phyloP scores from a whole-genome alignment of 805 yeast species.

The Yarrowia deformans region DNA sequence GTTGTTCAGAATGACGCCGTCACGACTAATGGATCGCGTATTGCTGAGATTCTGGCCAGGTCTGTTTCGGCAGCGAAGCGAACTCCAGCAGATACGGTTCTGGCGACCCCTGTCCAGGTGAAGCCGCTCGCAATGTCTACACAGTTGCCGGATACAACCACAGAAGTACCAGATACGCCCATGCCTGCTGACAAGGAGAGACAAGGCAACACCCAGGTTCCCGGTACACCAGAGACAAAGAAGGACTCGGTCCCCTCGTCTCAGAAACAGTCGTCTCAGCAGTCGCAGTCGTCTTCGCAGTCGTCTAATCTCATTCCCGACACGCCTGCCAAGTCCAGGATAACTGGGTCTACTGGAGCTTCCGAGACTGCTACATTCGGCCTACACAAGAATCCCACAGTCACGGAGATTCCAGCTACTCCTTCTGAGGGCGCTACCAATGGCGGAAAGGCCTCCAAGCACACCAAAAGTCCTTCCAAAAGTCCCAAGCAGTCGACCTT shows the following conservation, averaged over 20 bases:
- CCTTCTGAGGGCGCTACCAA: background rate
- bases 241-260: background rate
- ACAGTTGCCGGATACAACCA: background rate
- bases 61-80: background rate
- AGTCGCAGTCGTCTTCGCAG: background rate
- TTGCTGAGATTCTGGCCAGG: background rate
- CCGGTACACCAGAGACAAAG: background rate
- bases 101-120: background rate
- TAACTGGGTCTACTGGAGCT: background rate
- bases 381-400: background rate
- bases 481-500: background rate
- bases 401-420: conserved; percentile 8
- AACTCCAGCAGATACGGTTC: background rate
- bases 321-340: background rate
- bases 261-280: background rate
- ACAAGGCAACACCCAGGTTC: background rate
- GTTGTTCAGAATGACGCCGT: background rate
- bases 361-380: background rate
- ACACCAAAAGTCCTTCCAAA: background rate
- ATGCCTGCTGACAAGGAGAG: background rate
- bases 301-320: background rate
- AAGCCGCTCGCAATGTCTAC: conserved; percentile 7
- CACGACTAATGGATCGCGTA: background rate
- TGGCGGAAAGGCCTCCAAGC: background rate
- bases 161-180: conserved; percentile 1